Evolutionary conservation across 1,284 basidiomycete species (phyloP), one percentile per base, ranked within the genome.

Genomic region (Cryptococcus jaspeensis): DNA sequence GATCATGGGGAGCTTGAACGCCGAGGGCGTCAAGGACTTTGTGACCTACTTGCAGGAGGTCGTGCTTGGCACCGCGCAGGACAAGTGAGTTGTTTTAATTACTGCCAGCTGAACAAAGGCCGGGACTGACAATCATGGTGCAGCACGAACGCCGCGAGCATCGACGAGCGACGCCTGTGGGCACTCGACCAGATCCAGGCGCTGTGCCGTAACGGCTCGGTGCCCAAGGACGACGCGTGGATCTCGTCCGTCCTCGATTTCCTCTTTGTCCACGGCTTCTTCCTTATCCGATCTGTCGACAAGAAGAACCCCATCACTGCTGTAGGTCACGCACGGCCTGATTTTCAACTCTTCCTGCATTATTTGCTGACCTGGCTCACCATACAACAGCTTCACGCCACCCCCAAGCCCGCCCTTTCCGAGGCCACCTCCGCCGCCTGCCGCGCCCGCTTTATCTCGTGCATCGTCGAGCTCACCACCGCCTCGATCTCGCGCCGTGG

Each of bases 211-310:
- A 94, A 92, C 70, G 84, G 85, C 6, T 82, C 86, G 0, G 84
- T 97, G 40, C 89, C 89, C 8, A 93, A 90, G 72, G 81, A 84
- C 53, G 91, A 95, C 70, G 81, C 81, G 46, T 91, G 90, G 85
- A 80, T 95, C 20, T 79, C 83, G 55, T 80, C 82, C 11, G 79
- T 93, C 48, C 81, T 98, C 40, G 85, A 92, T 62, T 95, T 92
- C 84, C 80, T 97, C 39, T 79, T 84, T 48, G 84, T 92, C 5
- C 84, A 95, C 67, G 93, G 92, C 0, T 84, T 94, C 59, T 96
- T 93, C 73, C 70, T 76, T 32, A 78, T 85, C 44, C 78, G 84
- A 65, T 92, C 90, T 78, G 85, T 85, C 68, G 84, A 85, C 53
- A 84, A 86, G 66, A 89, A 88, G 71, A 87, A 82, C 62, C 56